These are phyloP conservation scores for Aspergillus steynii DNA, from an alignment of 495 filamentous ascomycete species.

Conservation along the genomic window DNA sequence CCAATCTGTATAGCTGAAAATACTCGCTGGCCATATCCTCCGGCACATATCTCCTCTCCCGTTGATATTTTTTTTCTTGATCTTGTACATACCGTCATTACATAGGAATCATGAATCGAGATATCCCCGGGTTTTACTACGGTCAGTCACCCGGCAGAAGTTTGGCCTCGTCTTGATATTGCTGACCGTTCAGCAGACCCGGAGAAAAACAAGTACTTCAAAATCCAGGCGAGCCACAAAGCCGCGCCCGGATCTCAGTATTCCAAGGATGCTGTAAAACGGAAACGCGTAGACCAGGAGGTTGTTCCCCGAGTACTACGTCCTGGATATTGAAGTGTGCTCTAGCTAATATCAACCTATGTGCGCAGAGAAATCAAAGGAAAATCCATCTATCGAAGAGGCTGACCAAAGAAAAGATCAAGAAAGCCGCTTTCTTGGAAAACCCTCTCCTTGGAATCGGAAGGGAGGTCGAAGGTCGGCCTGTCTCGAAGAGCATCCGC, in stretches of 20 bases:
- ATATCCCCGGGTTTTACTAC: slow-evolving; percentile 34
- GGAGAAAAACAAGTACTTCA: slow-evolving; percentile 61
- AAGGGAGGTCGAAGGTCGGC: slow-evolving; percentile 29
- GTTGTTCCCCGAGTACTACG: slow-evolving; percentile 16
- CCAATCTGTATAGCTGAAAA: neutral
- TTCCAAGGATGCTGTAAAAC: slow-evolving; percentile 47
- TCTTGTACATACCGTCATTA: neutral
- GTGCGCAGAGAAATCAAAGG: slow-evolving; percentile 30
- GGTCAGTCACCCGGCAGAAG: slow-evolving; percentile 13
- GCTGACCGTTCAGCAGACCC: slow-evolving; percentile 34
- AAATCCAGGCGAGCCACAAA: slow-evolving; percentile 50
- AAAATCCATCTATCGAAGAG: slow-evolving; percentile 29
- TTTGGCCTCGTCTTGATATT: neutral
- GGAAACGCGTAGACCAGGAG: slow-evolving; percentile 37
- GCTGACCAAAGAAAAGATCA: slow-evolving; percentile 35
- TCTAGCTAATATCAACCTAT: neutral
- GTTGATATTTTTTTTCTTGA: no score
- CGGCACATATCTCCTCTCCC: no score
- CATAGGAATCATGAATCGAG: slow-evolving; percentile 23
- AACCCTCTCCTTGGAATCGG: slow-evolving; percentile 30
- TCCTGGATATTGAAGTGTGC: slow-evolving; percentile 7
- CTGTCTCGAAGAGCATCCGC: slow-evolving; percentile 15
- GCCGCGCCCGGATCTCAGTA: slow-evolving; percentile 47
- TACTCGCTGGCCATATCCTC: neutral
- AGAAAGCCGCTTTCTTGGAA: slow-evolving; percentile 27